These are phyloP conservation scores for Talaromyces funiculosus DNA, from an alignment of 2,329 filamentous ascomycete species.

Conservation along the genomic window DNA sequence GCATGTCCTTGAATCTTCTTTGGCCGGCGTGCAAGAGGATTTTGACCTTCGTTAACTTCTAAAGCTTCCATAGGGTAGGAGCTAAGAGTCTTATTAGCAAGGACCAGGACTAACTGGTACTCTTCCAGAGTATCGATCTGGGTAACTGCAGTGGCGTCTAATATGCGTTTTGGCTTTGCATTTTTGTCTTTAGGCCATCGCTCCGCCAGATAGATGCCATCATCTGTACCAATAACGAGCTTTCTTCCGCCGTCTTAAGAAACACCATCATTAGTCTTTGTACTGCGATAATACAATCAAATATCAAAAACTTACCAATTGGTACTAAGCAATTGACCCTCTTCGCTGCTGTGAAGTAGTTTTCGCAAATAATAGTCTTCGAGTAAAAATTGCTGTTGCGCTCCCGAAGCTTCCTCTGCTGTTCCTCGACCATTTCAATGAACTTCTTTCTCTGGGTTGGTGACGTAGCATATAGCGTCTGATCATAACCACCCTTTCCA, in stretches of 20 bases:
- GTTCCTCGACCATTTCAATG: conserved; percentile 89
- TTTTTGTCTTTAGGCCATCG: conserved; percentile 77
- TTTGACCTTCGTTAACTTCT: conserved; percentile 69
- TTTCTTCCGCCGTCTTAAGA: conserved; percentile 84
- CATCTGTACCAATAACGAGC: conserved; percentile 88
- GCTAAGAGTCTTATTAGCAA: conserved; percentile 87
- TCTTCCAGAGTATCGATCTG: conserved; percentile 96
- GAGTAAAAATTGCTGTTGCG: conserved; percentile 63
- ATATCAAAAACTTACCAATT: conserved; percentile 57
- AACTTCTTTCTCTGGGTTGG: conserved; percentile 88
- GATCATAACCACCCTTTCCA: conserved; percentile 90
- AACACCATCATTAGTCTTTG: conserved; percentile 16
- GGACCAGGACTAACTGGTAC: conserved; percentile 82
- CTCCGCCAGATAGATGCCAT: conserved; percentile 86
- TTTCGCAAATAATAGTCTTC: conserved; percentile 66
- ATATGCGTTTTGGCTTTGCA: conserved; percentile 68
- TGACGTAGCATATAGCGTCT: conserved; percentile 81
- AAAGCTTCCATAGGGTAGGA: conserved; percentile 85
- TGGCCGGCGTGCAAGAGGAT: conserved; percentile 71
- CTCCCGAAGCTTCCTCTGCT: conserved; percentile 79
- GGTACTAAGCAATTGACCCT: conserved; percentile 92
- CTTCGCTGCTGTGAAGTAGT: conserved; percentile 85
- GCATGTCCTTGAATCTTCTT: conserved; percentile 97
- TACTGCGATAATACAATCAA: not conserved
- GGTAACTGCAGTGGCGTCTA: conserved; percentile 82